Percentiles rank a stretch among this genome's conserved stretches.
Conservation (phyloP, 371 early-diverging fungal genomes). For the Lichtheimia corymbifera region DNA sequence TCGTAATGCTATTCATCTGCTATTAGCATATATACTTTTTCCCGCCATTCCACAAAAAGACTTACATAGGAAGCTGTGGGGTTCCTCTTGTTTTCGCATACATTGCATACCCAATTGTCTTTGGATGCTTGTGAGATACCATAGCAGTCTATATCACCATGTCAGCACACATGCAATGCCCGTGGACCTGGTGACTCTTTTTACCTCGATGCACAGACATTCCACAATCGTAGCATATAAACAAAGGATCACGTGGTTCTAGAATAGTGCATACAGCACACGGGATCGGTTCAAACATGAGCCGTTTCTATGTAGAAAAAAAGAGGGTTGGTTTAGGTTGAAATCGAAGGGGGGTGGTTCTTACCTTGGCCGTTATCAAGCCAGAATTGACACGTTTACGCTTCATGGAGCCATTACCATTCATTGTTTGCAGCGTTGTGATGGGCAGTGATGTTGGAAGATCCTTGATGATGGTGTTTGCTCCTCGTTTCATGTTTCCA, state of each 20-base stretch:
- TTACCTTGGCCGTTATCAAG: too few relatives aligned
- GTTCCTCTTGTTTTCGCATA: slow-evolving; percentile 58
- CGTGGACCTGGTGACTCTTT: background rate
- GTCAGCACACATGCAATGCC: background rate
- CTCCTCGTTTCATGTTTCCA: too few relatives aligned
- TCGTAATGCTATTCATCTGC: slow-evolving; percentile 43
- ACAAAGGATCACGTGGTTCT: slow-evolving; percentile 27
- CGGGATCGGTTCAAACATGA: slow-evolving; percentile 15
- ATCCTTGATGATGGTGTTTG: background rate
- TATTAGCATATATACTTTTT: background rate
- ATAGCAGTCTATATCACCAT: slow-evolving; percentile 48
- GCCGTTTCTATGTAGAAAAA: background rate
- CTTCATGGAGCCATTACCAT: too few relatives aligned
- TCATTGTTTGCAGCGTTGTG: too few relatives aligned
- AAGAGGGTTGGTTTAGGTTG: too few relatives aligned
- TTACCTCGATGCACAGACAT: slow-evolving; percentile 67
- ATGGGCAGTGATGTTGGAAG: too few relatives aligned
- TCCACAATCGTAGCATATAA: slow-evolving; percentile 64
- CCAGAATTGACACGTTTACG: too few relatives aligned
- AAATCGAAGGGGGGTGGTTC: too few relatives aligned
- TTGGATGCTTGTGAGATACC: slow-evolving; percentile 24
- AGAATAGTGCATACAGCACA: slow-evolving; percentile 59
- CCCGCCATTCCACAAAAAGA: background rate
- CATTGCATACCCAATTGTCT: slow-evolving; percentile 62
- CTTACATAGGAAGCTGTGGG: slow-evolving; percentile 60